Conservation (phyloP, 352 stramenopile genomes). For the Globisporangium camurandrum region DNA sequence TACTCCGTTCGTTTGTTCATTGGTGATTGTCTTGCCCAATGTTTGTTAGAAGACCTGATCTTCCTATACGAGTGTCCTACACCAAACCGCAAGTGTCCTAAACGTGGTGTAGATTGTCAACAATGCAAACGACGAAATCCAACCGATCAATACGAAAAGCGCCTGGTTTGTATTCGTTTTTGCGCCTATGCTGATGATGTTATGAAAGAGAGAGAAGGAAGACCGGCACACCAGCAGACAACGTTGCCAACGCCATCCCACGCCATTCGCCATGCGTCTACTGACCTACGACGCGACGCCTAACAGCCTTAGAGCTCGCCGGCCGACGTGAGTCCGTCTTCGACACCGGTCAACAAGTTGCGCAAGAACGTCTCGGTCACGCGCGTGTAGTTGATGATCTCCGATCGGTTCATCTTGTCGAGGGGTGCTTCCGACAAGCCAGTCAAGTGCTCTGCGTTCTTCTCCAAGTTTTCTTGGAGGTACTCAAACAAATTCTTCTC, state of each 20-base stretch:
- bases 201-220: no score
- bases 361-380: constrained; percentile 90
- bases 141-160: no score
- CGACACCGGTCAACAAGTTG: constrained; percentile 86
- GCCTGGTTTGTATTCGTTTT: no score
- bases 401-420: constrained; percentile 88
- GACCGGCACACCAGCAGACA: no score
- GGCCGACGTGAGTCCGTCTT: constrained; percentile 79
- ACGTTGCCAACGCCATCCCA: not conserved
- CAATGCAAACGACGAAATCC: no score
- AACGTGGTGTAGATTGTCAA: no score
- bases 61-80: no score
- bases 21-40: no score
- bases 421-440: constrained; percentile 88
- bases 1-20: no score
- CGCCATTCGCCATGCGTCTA: not conserved
- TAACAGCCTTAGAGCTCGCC: constrained; percentile 13
- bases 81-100: no score
- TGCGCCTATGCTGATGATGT: no score
- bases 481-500: constrained; percentile 94
- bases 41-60: no score
- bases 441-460: constrained; percentile 89
- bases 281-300: not conserved
- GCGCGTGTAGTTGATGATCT: constrained; percentile 94
- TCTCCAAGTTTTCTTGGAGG: constrained; percentile 91